Conservation (phyloP, 495 filamentous ascomycete genomes). For the Penicillium dipodomyicola region DNA sequence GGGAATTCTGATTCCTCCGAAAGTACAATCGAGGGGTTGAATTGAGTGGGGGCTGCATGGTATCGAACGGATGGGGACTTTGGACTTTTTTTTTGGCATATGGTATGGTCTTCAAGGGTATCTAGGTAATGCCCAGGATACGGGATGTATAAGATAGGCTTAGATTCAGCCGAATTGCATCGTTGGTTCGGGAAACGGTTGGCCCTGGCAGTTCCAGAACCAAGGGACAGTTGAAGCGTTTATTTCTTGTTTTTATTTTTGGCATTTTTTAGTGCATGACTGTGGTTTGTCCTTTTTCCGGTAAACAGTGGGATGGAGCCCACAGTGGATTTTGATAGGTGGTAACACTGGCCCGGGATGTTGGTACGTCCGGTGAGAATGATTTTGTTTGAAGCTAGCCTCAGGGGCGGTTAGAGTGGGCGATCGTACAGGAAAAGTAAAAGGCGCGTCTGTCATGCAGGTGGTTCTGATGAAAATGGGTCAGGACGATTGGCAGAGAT, state of each 20-base stretch:
- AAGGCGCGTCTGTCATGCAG: slow-evolving; percentile 11
- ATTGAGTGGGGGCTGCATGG: slow-evolving; percentile 7
- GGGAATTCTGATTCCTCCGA: slow-evolving; percentile 9
- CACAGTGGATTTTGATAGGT: slow-evolving; percentile 25
- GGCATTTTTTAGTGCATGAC: slow-evolving; percentile 5
- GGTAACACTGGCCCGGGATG: slow-evolving; percentile 26
- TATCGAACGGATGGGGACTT: slow-evolving; percentile 2
- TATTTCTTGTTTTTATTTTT: slow-evolving; percentile 12
- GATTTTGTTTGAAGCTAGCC: slow-evolving; percentile 33
- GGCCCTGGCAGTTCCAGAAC: slow-evolving; percentile 29
- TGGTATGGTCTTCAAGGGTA: neutral
- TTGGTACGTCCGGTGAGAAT: slow-evolving; percentile 32
- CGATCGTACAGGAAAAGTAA: slow-evolving; percentile 18
- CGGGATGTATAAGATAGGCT: neutral
- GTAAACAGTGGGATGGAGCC: slow-evolving; percentile 9
- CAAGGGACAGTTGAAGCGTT: slow-evolving; percentile 23
- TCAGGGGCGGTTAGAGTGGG: slow-evolving; percentile 28
- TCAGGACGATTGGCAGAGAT: slow-evolving; percentile 6
- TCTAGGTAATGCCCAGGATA: neutral
- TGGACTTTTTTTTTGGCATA: neutral
- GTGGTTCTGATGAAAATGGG: slow-evolving; percentile 7
- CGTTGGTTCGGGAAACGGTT: slow-evolving; percentile 21
- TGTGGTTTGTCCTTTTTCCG: slow-evolving; percentile 8
- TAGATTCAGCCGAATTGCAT: slow-evolving; percentile 3
- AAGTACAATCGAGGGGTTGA: slow-evolving; percentile 30